Percentiles rank a stretch among this genome's conserved stretches.
These are phyloP conservation scores for Inga oerstediana DNA, from an alignment of 306 rosid genomes.

Conservation along the genomic window DNA sequence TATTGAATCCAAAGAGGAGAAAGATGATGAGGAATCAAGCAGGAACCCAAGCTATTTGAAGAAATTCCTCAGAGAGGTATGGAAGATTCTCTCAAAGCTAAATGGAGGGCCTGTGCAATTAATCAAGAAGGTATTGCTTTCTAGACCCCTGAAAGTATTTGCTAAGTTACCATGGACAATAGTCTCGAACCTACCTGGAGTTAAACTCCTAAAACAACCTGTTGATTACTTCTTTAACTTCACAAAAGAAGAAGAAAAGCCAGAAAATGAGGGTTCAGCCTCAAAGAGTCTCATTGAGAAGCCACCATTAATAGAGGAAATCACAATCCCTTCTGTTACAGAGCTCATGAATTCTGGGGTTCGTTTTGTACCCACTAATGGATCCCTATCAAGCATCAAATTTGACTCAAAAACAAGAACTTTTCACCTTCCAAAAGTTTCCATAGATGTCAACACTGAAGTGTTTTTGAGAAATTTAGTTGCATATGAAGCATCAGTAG, in stretches of 20 bases:
- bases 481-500: conserved; percentile 62
- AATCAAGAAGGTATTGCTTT: conserved; percentile 35
- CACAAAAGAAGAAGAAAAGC: conserved; percentile 27
- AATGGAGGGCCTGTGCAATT: conserved; percentile 38
- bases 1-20: conserved; percentile 1
- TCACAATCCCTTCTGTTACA: conserved; percentile 66
- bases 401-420: conserved; percentile 50
- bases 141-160: background rate
- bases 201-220: conserved; percentile 44
- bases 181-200: conserved; percentile 52
- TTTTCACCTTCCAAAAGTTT: conserved; percentile 60
- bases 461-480: conserved; percentile 53
- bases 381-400: conserved; percentile 47
- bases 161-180: background rate
- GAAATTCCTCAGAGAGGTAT: conserved; percentile 23
- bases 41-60: conserved; percentile 21
- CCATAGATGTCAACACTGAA: conserved; percentile 51
- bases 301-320: conserved; percentile 73
- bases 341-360: conserved; percentile 53
- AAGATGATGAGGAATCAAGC: background rate
- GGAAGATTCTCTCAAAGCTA: conserved; percentile 49
- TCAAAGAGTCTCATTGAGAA: conserved; percentile 14
- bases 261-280: background rate
- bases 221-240: conserved; percentile 32
- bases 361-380: conserved; percentile 46